Evolutionary conservation across 495 filamentous ascomycete species (phyloP), one percentile per base, ranked within the genome.

Genomic region (Aspergillus steynii): DNA sequence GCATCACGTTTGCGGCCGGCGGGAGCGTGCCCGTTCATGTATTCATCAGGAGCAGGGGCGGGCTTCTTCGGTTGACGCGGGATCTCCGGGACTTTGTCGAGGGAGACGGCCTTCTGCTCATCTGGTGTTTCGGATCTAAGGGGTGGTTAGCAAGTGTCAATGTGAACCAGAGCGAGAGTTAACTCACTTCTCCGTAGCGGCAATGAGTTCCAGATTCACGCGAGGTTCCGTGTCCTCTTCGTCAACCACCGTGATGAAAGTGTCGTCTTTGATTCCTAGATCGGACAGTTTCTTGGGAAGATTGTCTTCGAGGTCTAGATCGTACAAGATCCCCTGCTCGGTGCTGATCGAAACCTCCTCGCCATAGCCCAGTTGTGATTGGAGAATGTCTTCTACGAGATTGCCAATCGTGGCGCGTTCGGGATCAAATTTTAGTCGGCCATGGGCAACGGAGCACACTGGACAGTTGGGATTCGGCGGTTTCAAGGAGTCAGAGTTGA

Each of bases 271-370:
- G 66, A 86, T 78, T 68, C 91, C 92, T 2, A 96, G 79, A n/a
- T 96, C 90, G 25, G 72, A 80, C 29, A 99, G 82, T 50, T 86
- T 90, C 77, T 92, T 95, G 1, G 74, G 68, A 1, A 98, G 76
- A 62, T 97, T 95, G 61, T 96, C 93, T 6, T 92, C 91, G 62
- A 93, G 80, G 58, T 98, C 95, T 0, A 86, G 85, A 67, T 97
- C 95, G 68, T 96, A 99, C 5, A 98, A 80, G 7, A 89, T 76
- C 51, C 86, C 87, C n/a, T 80, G 72, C 2, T 89, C 87, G 52
- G 84, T 92, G 61, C 83, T 86, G 59, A 99, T 79, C 12, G 85
- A 87, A 42, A 97, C 83, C 45, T 97, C 93, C 56, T 93, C 88
- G 8, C 88, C 86, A 69, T 96, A 98, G 10, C 90, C 91, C 4